Conservation (phyloP, 768 basidiomycete species). For the Psilocybe cyanescens region DNA sequence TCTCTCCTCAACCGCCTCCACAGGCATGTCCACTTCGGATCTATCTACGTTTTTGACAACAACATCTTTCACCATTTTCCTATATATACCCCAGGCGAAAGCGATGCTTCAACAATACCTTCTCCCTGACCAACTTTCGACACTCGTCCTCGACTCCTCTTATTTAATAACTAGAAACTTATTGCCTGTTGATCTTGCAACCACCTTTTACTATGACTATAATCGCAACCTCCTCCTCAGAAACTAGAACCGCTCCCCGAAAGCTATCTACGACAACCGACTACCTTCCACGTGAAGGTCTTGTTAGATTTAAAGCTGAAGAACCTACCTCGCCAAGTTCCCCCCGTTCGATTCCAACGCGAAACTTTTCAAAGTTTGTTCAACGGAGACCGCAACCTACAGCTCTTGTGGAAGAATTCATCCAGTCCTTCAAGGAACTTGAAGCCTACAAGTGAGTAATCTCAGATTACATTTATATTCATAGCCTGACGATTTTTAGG, state of each 20-base stretch:
- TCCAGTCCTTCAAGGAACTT: slow-evolving; percentile 64
- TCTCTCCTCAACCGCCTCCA: slow-evolving; percentile 3
- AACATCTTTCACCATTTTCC: slow-evolving; percentile 11
- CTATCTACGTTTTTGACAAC: slow-evolving; percentile 13
- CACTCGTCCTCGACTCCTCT: neutral
- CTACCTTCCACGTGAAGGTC: slow-evolving; percentile 23
- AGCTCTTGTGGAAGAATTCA: slow-evolving; percentile 56
- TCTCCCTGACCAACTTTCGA: slow-evolving; percentile 6
- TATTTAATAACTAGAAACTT: slow-evolving; percentile 5
- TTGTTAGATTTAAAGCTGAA: slow-evolving; percentile 23
- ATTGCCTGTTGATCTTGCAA: neutral
- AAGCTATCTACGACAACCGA: slow-evolving; percentile 31
- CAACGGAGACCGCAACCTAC: slow-evolving; percentile 25
- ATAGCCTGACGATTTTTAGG: slow-evolving; percentile 37
- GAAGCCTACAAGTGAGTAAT: slow-evolving; percentile 60
- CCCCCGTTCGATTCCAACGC: slow-evolving; percentile 21
- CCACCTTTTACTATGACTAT: slow-evolving; percentile 26
- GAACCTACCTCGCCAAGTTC: slow-evolving; percentile 14
- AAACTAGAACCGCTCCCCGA: slow-evolving; percentile 31
- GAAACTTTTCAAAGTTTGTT: slow-evolving; percentile 22
- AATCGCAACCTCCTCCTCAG: slow-evolving; percentile 25
- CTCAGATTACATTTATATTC: neutral
- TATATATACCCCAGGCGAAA: slow-evolving; percentile 22
- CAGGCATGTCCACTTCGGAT: slow-evolving; percentile 8
- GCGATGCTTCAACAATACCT: slow-evolving; percentile 21